A percentile compares a stretch with the other conserved stretches of the same genome.
Evolutionary conservation across 768 basidiomycete species (phyloP).

Genomic region (Kwoniella heveanensis): DNA sequence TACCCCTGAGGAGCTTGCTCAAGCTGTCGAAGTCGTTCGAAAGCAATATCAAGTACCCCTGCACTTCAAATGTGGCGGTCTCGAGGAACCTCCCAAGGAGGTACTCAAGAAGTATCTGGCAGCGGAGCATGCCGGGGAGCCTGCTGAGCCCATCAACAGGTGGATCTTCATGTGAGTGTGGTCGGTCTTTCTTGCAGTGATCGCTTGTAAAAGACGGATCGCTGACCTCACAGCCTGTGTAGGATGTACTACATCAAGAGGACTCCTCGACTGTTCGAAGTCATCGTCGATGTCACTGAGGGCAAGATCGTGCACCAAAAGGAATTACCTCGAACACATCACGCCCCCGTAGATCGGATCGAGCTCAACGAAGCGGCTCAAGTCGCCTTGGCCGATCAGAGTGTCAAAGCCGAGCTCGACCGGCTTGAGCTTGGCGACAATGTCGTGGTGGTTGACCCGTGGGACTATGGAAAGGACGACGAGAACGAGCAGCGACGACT

Average conservation of each 20-base stretch:
- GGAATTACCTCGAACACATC: slow-evolving; percentile 5
- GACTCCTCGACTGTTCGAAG: slow-evolving; percentile 18
- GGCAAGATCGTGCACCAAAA: slow-evolving; percentile 4
- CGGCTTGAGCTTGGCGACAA: slow-evolving; percentile 16
- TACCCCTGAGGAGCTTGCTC: slow-evolving; percentile 11
- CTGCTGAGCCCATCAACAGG: slow-evolving; percentile 2
- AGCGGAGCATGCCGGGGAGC: slow-evolving; percentile 10
- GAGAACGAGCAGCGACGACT: slow-evolving; percentile 15
- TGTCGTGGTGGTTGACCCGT: slow-evolving; percentile 16
- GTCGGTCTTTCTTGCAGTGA: neutral
- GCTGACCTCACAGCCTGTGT: neutral
- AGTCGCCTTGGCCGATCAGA: slow-evolving; percentile 8
- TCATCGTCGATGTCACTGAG: slow-evolving; percentile 13
- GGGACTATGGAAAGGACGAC: slow-evolving; percentile 21
- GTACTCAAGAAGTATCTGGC: slow-evolving; percentile 8
- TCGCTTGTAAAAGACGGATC: too few relatives aligned
- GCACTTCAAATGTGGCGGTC: slow-evolving; percentile 22
- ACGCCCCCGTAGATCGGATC: slow-evolving; percentile 22
- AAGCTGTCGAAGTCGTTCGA: slow-evolving; percentile 10
- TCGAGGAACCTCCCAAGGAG: slow-evolving; percentile 16
- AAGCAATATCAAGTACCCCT: slow-evolving; percentile 15
- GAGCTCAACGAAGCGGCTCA: slow-evolving; percentile 29
- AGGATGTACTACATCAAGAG: slow-evolving; percentile 14
- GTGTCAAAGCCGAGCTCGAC: slow-evolving; percentile 11
- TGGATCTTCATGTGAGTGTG: slow-evolving; percentile 23